Conservation (phyloP, 345 rosid genomes). For the Lagerstroemia speciosa region DNA sequence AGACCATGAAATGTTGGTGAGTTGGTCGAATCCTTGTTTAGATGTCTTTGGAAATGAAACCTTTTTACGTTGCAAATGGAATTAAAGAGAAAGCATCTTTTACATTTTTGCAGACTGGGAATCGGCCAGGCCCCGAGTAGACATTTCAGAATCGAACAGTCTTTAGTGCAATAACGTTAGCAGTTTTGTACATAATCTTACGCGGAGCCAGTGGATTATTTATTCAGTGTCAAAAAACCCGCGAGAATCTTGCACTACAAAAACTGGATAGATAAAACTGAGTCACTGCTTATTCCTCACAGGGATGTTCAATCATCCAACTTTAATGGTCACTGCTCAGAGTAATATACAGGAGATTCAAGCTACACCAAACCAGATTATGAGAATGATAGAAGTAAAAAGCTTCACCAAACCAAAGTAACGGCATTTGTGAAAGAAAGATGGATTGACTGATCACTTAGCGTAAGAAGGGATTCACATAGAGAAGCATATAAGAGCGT, state of each 20-base stretch:
- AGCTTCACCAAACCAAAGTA: no score
- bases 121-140: conserved; percentile 14
- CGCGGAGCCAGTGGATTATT: background rate
- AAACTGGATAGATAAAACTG: no score
- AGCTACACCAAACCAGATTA: no score
- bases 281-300: no score
- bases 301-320: background rate
- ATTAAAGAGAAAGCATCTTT: background rate
- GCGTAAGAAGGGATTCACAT: no score
- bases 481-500: no score
- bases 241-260: no score
- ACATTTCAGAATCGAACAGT: background rate
- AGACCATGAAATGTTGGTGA: conserved; percentile 86
- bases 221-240: no score
- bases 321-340: background rate
- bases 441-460: no score
- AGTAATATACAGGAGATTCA: background rate
- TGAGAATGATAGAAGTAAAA: no score
- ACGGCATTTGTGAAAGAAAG: no score
- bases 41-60: background rate
- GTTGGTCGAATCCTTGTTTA: conserved; percentile 9
- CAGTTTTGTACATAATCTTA: background rate
- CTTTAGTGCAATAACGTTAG: background rate
- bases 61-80: background rate
- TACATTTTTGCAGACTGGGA: conserved; percentile 33